Conservation (phyloP, 306 rosid genomes). For the Medicago truncatula region DNA sequence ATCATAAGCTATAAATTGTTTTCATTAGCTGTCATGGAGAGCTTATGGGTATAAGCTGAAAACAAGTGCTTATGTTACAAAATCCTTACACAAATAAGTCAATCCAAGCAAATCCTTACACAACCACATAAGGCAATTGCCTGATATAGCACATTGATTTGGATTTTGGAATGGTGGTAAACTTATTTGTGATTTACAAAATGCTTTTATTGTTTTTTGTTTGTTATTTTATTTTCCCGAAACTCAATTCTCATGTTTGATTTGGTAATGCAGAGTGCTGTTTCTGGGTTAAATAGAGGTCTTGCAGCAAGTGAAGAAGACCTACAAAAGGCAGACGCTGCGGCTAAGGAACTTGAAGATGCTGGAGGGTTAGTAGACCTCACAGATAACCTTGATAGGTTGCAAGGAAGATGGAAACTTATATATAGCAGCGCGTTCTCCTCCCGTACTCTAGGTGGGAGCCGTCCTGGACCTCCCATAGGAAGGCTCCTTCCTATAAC, state of each 20-base stretch:
- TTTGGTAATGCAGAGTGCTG: constrained; percentile 67
- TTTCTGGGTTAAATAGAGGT: constrained; percentile 95
- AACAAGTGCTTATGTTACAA: neutral
- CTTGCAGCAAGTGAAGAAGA: constrained; percentile 89
- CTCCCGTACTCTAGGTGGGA: constrained; percentile 85
- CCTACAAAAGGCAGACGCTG: constrained; percentile 76
- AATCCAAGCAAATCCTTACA: neutral
- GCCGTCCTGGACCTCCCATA: constrained; percentile 94
- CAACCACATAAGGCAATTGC: neutral
- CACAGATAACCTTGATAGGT: constrained; percentile 62
- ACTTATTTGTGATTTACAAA: neutral
- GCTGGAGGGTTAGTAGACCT: constrained; percentile 81
- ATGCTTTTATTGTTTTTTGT: neutral
- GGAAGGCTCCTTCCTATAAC: constrained; percentile 92
- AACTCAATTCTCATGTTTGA: constrained; percentile 16
- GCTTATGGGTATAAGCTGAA: neutral
- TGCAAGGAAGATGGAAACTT: constrained; percentile 97
- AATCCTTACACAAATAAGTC: too few species aligned
- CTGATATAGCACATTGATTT: neutral
- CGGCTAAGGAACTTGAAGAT: constrained; percentile 86
- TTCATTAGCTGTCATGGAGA: neutral
- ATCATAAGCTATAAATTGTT: too few species aligned
- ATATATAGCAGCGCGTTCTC: constrained; percentile 94
- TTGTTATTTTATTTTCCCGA: neutral
- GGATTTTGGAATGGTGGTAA: neutral